Base-by-base conservation (phyloP, 2,329 filamentous ascomycete genomes). In the Ilyonectria robusta region DNA sequence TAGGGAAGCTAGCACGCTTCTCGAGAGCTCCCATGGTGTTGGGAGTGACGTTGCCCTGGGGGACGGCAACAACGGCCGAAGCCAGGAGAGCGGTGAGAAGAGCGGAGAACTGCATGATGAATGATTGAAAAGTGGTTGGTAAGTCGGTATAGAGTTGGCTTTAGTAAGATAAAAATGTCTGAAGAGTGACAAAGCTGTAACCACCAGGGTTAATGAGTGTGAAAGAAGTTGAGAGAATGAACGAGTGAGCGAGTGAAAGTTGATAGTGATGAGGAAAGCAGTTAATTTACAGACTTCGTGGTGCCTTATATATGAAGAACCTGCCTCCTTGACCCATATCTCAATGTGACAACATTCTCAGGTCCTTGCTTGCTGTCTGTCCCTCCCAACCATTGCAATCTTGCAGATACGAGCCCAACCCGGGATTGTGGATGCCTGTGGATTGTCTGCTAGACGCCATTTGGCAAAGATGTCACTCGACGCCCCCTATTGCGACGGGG, bases 101-200 rank as follows among this genome's bases (percentile, higher is more conserved):
- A 58, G 71, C 59, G 55, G 72, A 74, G 65, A 73, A 75, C 72
- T 74, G 73, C 72, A 74, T 74, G 57, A 56, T 72, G 72, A 69
- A 53, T 40, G 47, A 51, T 66, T 64, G 51, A 35, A 21, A 10
- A 8, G 29, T n/a, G 37, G 47, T 53, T 19, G 9, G n/a, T 63
- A 37, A 57, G 37, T 46, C 29, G 31, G 46, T 55, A 19, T 64
- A 13, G 19, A 51, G 54, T 40, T 59, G 53, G 19, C 44, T 29
- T 55, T 40, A 29, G 23, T 56, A 61, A 60, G 19, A 33, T 33
- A 35, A 61, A 15, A 51, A 23, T 29, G 17, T 42, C 21, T 23
- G 59, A 74, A 64, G 66, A 73, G 65, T 68, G 68, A 42, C 40
- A n/a, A 42, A 42, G 40, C n/a, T 60, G 37, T 64, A 74, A 74